Evolutionary conservation across 208 protist species (phyloP).

Genomic region (Acanthamoeba rhysodes): DNA sequence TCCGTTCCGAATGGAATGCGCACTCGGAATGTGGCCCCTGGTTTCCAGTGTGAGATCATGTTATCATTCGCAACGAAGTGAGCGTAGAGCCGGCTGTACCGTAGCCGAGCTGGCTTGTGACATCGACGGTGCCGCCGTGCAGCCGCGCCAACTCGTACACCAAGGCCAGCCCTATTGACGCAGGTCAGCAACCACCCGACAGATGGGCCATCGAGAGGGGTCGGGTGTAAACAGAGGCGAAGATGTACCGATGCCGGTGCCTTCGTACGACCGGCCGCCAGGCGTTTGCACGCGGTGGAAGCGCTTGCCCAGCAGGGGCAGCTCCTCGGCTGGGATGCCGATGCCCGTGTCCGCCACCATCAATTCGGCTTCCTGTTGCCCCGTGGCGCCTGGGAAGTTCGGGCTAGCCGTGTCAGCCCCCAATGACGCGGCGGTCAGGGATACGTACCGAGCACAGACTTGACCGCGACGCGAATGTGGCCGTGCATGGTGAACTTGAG

Average conservation of each 20-base stretch:
- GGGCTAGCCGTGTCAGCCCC: no score
- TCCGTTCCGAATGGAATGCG: background rate
- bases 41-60: background rate
- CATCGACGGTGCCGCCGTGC: conserved; percentile 72
- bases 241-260: conserved; percentile 50
- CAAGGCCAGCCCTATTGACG: conserved; percentile 68
- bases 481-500: conserved; percentile 81
- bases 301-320: conserved; percentile 53
- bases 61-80: background rate
- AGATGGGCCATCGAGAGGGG: no score
- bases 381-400: background rate
- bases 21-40: conserved; percentile 59
- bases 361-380: conserved; percentile 14
- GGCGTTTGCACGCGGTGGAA: conserved; percentile 75
- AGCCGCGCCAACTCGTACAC: conserved; percentile 77
- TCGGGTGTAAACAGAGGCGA: background rate
- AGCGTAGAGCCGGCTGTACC: background rate
- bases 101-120: conserved; percentile 20
- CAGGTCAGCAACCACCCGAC: no score
- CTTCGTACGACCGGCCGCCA: conserved; percentile 57
- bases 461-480: conserved; percentile 35
- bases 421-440: background rate
- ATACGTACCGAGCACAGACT: background rate
- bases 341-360: conserved; percentile 74
- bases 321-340: conserved; percentile 73